Base-by-base conservation (phyloP, 2,329 filamentous ascomycete species). In the Cryphonectria carpinicola region DNA sequence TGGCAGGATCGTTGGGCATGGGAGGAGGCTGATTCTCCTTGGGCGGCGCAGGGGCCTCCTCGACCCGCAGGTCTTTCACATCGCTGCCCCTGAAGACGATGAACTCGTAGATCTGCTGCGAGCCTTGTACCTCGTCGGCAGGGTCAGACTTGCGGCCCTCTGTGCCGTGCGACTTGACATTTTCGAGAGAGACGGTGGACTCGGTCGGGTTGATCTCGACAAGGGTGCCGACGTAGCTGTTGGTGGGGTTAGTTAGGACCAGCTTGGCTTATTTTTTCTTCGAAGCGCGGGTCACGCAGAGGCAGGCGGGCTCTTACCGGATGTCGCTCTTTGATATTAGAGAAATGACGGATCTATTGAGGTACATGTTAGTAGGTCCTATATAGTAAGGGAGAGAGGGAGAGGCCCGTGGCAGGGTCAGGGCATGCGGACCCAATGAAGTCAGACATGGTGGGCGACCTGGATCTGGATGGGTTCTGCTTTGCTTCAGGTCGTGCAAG, bases 171-270 rank as follows among this genome's bases (percentile, higher is more conserved):
- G 95, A 98, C 74, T 91, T 89, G 80, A 99, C 96, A 88, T 97
- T 95, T 81, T 99, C 95, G 74, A 99, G 90, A 58, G 96, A 97
- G 78, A 99, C 97, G 74, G 96, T 98, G 63, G 95, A 97, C 76
- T 94, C 93, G 82, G 97, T 95, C 73, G 95, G 97, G 83, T 98
- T 98, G 88, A 99, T 99, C 82, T 98, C 93, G 84, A 98, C 94
- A 67, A 99, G 90, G 68, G 93, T 95, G 76, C 96, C 96, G 79
- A 97, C 93, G 85, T 98, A 98, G 83, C 95, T 98, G 78, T 71
- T 72, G 69, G 71, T 69, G 73, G 66, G 73, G 81, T 84, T 74
- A 84, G 81, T 75, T 65, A 73, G 62, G 68, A 69, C 67, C 61
- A 46, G n/a, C 56, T 63, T 64, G 39, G 65, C 68, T 46, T 60